Evolutionary conservation across 768 basidiomycete species (phyloP).

Genomic region (Boletus pseudo-olivaceus): DNA sequence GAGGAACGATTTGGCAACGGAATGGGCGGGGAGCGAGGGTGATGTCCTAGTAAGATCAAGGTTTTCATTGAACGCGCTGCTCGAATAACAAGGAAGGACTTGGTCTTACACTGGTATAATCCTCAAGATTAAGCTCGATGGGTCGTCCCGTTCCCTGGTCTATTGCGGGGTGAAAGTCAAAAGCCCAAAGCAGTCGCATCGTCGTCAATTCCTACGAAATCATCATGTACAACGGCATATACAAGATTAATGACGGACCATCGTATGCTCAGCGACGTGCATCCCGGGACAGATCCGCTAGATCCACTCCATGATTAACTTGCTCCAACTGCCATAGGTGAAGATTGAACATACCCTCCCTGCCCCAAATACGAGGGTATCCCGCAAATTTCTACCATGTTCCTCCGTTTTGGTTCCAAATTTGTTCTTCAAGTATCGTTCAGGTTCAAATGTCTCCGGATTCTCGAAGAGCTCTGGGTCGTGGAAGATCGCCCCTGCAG

Average conservation of each 20-base stretch:
- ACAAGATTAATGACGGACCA: neutral
- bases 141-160: neutral
- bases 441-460: conserved; percentile 1
- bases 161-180: neutral
- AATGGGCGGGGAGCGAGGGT: conserved; percentile 4
- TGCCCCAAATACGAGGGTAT: conserved; percentile 1
- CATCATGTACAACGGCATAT: neutral
- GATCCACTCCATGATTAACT: neutral
- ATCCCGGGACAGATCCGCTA: conserved; percentile 5
- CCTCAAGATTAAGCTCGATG: neutral
- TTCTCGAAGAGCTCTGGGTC: conserved; percentile 1
- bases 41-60: neutral
- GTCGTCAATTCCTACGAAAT: neutral
- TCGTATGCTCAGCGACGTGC: neutral
- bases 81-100: neutral
- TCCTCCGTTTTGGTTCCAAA: conserved; percentile 4
- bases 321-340: neutral
- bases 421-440: conserved; percentile 1
- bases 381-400: conserved; percentile 2
- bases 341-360: neutral
- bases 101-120: conserved; percentile 2
- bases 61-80: neutral
- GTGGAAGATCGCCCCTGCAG: conserved; percentile 1
- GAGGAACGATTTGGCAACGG: conserved; percentile 1
- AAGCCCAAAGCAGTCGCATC: conserved; percentile 5